Base-by-base conservation (phyloP, 805 yeast species). In the Yarrowia sp. region DNA sequence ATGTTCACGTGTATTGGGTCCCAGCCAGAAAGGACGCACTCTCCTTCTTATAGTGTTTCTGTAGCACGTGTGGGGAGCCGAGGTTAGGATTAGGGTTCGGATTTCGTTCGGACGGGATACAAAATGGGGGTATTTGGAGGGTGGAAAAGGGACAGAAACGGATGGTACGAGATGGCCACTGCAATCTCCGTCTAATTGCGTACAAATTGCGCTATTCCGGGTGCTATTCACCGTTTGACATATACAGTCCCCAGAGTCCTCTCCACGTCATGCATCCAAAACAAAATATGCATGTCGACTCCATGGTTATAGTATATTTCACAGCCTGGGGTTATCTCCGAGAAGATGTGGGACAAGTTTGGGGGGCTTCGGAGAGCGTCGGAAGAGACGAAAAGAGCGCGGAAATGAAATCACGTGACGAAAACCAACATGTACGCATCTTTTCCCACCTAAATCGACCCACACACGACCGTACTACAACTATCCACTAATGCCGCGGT, bases 11-110 rank as follows among this genome's bases (percentile, higher is more conserved):
- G 26, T 54, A 16, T 12, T 33, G 46, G 19, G 41, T 5, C 3
- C 30, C 30, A 43, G 8, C 6, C 26, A 17, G 12, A 24, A 24
- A 26, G 58, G 61, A 26, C 35, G 33, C 33, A 14, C 17, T 3
- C 4, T 3, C 26, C 32, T 54, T 36, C 46, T 36, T 54, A 54
- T 54, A 54, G 46, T 35, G 30, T 30, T 49, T 51, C 38, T 6
- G 30, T 19, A 54, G 46, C 61, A 54, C 61, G 46, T 54, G 61
- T 54, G 61, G 61, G 61, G 61, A 54, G 61, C 61, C 61, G 61
- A 54, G 61, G 61, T 38, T 54, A 22, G 61, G 46, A 36, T 54
- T 54, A 54, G 61, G 46, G 61, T 54, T 54, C 41, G 41, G 58
- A 30, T 30, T 30, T 30, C 21, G 4, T 26, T 33, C 32, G 41